Conservation (phyloP, 805 yeast genomes). For the Kluyveromyces nonfermentans region DNA sequence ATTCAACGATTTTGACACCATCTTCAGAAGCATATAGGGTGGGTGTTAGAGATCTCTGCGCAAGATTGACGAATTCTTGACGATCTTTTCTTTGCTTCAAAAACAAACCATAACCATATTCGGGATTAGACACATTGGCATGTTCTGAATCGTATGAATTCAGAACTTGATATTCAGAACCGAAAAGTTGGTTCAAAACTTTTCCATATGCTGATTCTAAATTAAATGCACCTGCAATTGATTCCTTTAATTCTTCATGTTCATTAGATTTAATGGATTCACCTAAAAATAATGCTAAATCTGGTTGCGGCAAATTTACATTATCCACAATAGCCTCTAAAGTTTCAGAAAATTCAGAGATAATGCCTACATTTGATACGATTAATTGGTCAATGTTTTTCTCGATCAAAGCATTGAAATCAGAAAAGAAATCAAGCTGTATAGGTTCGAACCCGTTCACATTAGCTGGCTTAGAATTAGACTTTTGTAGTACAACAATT, state of each 20-base stretch:
- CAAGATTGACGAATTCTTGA: conserved; percentile 35
- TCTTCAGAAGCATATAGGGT: conserved; percentile 34
- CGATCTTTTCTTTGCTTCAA: conserved; percentile 48
- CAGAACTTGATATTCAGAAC: conserved; percentile 44
- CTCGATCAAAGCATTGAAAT: conserved; percentile 37
- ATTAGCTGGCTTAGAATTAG: conserved; percentile 20
- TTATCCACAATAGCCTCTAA: conserved; percentile 44
- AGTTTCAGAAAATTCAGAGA: conserved; percentile 26
- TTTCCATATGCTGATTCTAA: conserved; percentile 72
- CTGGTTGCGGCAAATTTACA: conserved; percentile 42
- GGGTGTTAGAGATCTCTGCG: conserved; percentile 38
- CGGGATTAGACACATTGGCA: conserved; percentile 56
- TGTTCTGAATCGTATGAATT: conserved; percentile 44
- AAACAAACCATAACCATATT: conserved; percentile 76
- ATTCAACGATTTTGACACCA: conserved; percentile 42
- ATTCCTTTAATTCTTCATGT: conserved; percentile 9
- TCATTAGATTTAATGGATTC: conserved; percentile 6
- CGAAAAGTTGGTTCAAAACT: conserved; percentile 60
- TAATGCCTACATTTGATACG: conserved; percentile 38
- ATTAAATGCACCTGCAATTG: conserved; percentile 36
- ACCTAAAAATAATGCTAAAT: conserved; percentile 58
- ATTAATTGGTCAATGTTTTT: conserved; percentile 43
- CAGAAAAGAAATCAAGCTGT: conserved; percentile 64
- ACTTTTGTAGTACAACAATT: conserved; percentile 61
- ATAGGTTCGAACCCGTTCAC: conserved; percentile 54